A percentile compares a stretch with the other conserved stretches of the same genome.
These are phyloP conservation scores for Aethionema arabicum DNA, from an alignment of 345 rosid genomes.

Conservation along the genomic window DNA sequence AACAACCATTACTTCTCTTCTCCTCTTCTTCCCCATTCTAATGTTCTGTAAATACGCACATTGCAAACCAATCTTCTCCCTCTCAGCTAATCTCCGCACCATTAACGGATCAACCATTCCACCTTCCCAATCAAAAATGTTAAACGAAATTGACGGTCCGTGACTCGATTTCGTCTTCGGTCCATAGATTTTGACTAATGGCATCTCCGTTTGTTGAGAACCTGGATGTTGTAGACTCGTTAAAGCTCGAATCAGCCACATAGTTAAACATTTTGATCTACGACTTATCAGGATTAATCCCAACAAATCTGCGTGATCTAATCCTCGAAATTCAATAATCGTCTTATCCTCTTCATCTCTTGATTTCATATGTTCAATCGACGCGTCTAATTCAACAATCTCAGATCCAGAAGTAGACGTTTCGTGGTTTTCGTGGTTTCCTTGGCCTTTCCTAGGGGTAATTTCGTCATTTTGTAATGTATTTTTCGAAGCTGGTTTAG, in stretches of 20 bases:
- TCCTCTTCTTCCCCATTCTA: constrained; percentile 35
- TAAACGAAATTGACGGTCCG: constrained; percentile 71
- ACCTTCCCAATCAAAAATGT: constrained; percentile 87
- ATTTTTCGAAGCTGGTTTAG: constrained; percentile 11
- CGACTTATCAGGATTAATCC: constrained; percentile 57
- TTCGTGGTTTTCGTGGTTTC: constrained; percentile 31
- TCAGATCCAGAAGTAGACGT: constrained; percentile 35
- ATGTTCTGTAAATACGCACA: constrained; percentile 50
- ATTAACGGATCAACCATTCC: constrained; percentile 61
- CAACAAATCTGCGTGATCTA: constrained; percentile 73
- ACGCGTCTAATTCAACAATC: constrained; percentile 37
- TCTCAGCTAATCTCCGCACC: constrained; percentile 75
- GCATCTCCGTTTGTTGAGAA: constrained; percentile 37
- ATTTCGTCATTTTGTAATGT: constrained; percentile 11
- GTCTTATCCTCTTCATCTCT: constrained; percentile 18
- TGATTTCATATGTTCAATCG: constrained; percentile 13
- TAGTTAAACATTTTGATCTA: constrained; percentile 58
- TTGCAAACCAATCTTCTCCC: constrained; percentile 57
- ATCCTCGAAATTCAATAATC: constrained; percentile 49
- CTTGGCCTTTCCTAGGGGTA: constrained; percentile 2
- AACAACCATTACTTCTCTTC: neutral
- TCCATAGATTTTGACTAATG: constrained; percentile 64
- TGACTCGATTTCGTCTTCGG: constrained; percentile 50
- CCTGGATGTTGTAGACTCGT: constrained; percentile 64
- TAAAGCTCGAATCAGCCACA: constrained; percentile 77